A percentile compares a stretch with the other conserved stretches of the same genome.
phyloP scores from a whole-genome alignment of 2,329 filamentous ascomycete species.

The Rutstroemia sp. region DNA sequence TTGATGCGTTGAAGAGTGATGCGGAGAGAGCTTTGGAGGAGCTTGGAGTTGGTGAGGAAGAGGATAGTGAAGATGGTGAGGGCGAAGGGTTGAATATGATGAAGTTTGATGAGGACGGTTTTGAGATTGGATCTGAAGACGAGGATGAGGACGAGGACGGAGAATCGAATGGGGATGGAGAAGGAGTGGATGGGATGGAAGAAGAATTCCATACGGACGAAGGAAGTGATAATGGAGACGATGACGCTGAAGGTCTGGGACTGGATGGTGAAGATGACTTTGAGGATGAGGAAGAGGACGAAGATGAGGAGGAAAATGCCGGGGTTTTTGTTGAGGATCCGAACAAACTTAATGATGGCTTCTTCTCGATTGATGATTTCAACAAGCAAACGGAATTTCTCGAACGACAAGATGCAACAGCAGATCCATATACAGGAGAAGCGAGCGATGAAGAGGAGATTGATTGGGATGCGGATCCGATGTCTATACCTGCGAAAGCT shows the following conservation, averaged over 20 bases:
- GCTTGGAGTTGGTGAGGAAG: constrained; percentile 23
- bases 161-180: constrained; percentile 22
- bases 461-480: constrained; percentile 78
- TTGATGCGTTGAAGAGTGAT: constrained; percentile 54
- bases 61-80: constrained; percentile 31
- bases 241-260: constrained; percentile 28
- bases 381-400: constrained; percentile 88
- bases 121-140: constrained; percentile 30
- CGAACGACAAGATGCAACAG: constrained; percentile 75
- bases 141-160: constrained; percentile 23
- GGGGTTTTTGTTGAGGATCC: constrained; percentile 63
- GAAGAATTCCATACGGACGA: constrained; percentile 28
- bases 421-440: constrained; percentile 65
- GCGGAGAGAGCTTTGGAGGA: constrained; percentile 40
- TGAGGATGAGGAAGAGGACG: constrained; percentile 27
- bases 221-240: constrained; percentile 27
- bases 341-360: constrained; percentile 88
- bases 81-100: constrained; percentile 29
- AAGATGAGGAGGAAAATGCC: constrained; percentile 40
- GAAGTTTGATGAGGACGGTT: constrained; percentile 34
- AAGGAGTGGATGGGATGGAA: constrained; percentile 31
- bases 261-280: constrained; percentile 32
- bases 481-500: constrained; percentile 35
- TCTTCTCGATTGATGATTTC: constrained; percentile 97
- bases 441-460: constrained; percentile 80